phyloP scores from a whole-genome alignment of 257 asterid genomes.

The Przewalskia tangutica region DNA sequence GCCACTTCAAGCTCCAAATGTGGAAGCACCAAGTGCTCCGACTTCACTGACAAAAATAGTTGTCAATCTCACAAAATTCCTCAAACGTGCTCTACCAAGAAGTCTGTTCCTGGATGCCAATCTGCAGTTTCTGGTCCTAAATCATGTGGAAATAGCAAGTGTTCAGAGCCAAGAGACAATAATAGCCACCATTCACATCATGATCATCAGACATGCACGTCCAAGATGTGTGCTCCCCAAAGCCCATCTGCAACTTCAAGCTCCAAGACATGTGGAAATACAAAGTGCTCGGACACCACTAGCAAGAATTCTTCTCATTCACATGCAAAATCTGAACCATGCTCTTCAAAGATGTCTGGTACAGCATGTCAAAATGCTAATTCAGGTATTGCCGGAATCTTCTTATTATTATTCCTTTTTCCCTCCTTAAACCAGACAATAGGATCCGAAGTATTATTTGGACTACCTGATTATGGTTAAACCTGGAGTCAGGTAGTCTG shows the following conservation, averaged over 20 bases:
- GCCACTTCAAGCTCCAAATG: not conserved
- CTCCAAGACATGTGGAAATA: not conserved
- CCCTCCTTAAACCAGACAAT: not conserved
- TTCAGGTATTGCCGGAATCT: not conserved
- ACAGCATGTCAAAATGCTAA: not conserved
- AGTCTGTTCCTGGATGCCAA: not conserved
- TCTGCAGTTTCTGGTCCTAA: constrained; percentile 1
- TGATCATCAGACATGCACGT: not conserved
- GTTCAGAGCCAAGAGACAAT: not conserved
- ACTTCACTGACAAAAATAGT: not conserved
- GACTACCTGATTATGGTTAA: not conserved
- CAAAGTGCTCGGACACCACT: not conserved
- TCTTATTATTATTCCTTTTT: not conserved
- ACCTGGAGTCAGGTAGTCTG: not conserved
- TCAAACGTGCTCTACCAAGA: not conserved
- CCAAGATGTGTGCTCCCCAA: constrained; percentile 1
- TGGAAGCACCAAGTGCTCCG: not conserved
- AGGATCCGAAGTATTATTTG: not conserved
- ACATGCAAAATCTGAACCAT: not conserved
- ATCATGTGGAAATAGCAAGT: not conserved
- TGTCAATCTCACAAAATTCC: not conserved
- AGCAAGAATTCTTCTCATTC: not conserved
- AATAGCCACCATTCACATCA: not conserved
- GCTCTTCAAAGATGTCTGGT: not conserved
- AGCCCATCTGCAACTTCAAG: not conserved